These are phyloP conservation scores for Colletotrichum sp. DNA, from an alignment of 2,329 filamentous ascomycete species.

Conservation along the genomic window DNA sequence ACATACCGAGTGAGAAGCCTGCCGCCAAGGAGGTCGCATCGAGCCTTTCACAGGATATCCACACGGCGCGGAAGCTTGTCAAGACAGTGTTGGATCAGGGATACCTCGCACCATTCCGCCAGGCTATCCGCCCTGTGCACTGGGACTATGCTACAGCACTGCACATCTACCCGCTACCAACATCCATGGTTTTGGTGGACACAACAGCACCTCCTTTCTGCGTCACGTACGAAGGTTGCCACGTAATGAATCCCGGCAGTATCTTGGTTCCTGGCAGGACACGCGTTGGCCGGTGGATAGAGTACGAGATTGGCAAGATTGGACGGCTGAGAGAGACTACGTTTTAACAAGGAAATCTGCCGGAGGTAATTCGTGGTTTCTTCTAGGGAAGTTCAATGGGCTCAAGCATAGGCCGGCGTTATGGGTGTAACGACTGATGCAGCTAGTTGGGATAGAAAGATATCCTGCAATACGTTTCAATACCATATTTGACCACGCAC, in stretches of 20 bases:
- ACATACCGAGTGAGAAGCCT: constrained; percentile 29
- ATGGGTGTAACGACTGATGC: neutral
- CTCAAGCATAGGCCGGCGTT: neutral
- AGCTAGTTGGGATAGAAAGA: neutral
- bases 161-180: constrained; percentile 87
- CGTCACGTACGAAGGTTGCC: constrained; percentile 92
- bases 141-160: constrained; percentile 86
- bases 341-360: constrained; percentile 44
- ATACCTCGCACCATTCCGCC: constrained; percentile 84
- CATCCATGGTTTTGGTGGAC: constrained; percentile 83
- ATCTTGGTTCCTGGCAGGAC: constrained; percentile 74
- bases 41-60: constrained; percentile 52
- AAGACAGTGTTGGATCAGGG: constrained; percentile 93
- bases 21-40: constrained; percentile 4
- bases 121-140: constrained; percentile 79
- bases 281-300: constrained; percentile 80
- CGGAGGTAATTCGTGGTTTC: neutral
- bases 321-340: constrained; percentile 69
- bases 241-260: constrained; percentile 90
- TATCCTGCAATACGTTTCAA: neutral
- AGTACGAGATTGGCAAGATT: constrained; percentile 75
- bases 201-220: constrained; percentile 82
- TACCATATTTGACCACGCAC: neutral
- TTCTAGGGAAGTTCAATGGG: neutral
- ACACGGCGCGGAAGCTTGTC: constrained; percentile 76